phyloP scores from a whole-genome alignment of 805 yeast species.

The Wickerhamomyces bovis region DNA sequence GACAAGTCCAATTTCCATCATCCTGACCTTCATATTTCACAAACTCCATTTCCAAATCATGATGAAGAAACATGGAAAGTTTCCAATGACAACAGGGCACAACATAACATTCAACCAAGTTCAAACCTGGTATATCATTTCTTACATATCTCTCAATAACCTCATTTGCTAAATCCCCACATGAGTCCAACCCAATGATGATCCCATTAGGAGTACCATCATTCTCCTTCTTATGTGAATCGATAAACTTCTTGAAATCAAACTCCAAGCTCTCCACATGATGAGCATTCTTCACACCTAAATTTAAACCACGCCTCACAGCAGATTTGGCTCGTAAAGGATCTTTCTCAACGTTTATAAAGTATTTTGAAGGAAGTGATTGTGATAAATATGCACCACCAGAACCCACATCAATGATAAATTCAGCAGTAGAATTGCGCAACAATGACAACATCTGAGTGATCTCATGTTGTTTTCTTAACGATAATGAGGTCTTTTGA shows the following conservation, averaged over 20 bases:
- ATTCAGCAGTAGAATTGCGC: background rate
- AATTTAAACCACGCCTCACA: background rate
- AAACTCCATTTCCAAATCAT: background rate
- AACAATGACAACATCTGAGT: background rate
- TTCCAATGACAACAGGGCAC: background rate
- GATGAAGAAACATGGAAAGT: background rate
- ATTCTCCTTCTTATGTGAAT: background rate
- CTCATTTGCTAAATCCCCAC: background rate
- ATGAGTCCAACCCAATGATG: background rate
- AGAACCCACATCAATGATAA: background rate
- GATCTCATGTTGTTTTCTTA: background rate
- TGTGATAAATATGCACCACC: background rate
- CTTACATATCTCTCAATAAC: background rate
- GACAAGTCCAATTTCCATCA: background rate
- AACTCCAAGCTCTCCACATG: background rate
- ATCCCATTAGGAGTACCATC: background rate
- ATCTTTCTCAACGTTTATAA: background rate
- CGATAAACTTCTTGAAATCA: background rate
- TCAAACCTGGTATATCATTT: background rate
- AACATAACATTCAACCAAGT: background rate
- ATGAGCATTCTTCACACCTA: background rate
- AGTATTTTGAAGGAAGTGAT: background rate
- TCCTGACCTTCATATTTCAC: background rate
- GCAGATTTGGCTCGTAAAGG: background rate
- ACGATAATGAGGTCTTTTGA: background rate